These are phyloP conservation scores for Massarina eburnea DNA, from an alignment of 2,329 filamentous ascomycete species.

Conservation along the genomic window DNA sequence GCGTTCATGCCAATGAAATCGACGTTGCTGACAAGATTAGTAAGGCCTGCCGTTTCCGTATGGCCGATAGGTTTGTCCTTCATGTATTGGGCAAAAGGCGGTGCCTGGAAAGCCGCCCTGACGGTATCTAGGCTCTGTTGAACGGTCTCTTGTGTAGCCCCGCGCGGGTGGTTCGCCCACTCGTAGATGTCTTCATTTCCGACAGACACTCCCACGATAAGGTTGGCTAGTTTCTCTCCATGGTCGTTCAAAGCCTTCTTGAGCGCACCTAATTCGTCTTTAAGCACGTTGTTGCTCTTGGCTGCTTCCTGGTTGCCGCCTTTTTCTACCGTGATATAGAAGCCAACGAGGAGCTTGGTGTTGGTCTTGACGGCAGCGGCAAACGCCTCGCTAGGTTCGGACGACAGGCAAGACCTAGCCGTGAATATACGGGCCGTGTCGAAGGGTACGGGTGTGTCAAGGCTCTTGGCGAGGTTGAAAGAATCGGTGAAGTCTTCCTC, in stretches of 20 bases:
- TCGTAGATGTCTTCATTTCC: slow-evolving; percentile 62
- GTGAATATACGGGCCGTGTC: slow-evolving; percentile 66
- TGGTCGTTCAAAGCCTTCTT: slow-evolving; percentile 33
- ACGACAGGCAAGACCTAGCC: slow-evolving; percentile 48
- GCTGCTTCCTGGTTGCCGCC: no score
- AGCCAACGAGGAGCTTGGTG: slow-evolving; percentile 35
- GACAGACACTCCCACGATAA: slow-evolving; percentile 40
- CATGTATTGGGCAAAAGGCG: no score
- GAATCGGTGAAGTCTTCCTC: slow-evolving; percentile 24
- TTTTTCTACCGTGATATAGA: slow-evolving; percentile 39
- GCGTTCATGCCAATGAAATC: slow-evolving; percentile 39
- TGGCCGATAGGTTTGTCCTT: slow-evolving; percentile 50
- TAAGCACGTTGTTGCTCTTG: no score
- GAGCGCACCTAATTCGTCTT: no score
- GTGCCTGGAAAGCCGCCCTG: slow-evolving; percentile 4
- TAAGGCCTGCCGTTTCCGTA: slow-evolving; percentile 31
- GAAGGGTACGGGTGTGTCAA: slow-evolving; percentile 56
- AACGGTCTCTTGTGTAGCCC: slow-evolving; percentile 39
- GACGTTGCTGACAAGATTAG: slow-evolving; percentile 22
- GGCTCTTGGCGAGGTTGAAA: slow-evolving; percentile 25
- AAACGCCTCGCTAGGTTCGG: slow-evolving; percentile 59
- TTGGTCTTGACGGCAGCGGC: slow-evolving; percentile 36
- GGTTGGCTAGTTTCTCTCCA: slow-evolving; percentile 53
- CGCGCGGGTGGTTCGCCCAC: neutral
- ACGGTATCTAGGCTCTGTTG: slow-evolving; percentile 54